Conservation (phyloP, 768 basidiomycete species). For the Amyloporia xantha region DNA sequence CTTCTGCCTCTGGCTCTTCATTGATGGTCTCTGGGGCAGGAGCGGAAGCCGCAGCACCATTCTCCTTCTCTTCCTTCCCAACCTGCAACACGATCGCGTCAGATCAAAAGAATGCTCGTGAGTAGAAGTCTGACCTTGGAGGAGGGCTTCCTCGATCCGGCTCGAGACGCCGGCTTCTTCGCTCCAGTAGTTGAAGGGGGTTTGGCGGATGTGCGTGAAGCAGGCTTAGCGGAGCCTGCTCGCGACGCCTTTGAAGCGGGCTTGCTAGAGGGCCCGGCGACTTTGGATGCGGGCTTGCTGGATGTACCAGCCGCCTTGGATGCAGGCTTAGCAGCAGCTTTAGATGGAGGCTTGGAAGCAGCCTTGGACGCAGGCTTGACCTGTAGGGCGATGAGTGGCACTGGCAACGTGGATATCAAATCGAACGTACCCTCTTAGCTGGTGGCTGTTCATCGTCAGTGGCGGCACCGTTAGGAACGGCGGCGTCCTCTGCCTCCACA, state of each 20-base stretch:
- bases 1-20: constrained; percentile 40
- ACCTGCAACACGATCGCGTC: constrained; percentile 19
- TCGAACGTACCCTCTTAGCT: constrained; percentile 51
- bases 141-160: constrained; percentile 55
- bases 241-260: constrained; percentile 27
- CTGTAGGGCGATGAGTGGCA: constrained; percentile 19
- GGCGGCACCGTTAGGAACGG: constrained; percentile 24
- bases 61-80: constrained; percentile 29
- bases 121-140: constrained; percentile 39
- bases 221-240: constrained; percentile 30
- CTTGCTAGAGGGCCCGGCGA: constrained; percentile 21
- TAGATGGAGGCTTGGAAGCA: constrained; percentile 27
- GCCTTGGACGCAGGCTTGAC: constrained; percentile 37
- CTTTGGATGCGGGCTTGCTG: constrained; percentile 25
- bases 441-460: constrained; percentile 41
- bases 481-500: constrained; percentile 33
- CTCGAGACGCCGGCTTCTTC: constrained; percentile 52
- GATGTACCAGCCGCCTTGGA: constrained; percentile 23
- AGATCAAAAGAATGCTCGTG: neutral
- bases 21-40: constrained; percentile 43
- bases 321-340: constrained; percentile 26
- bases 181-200: constrained; percentile 32
- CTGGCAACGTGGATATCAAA: constrained; percentile 1
- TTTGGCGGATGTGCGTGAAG: constrained; percentile 32
- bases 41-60: constrained; percentile 27